Percentiles rank a stretch among this genome's conserved stretches.
These are phyloP conservation scores for Fusarium bactridioides DNA, from an alignment of 2,329 filamentous ascomycete species.

Conservation along the genomic window DNA sequence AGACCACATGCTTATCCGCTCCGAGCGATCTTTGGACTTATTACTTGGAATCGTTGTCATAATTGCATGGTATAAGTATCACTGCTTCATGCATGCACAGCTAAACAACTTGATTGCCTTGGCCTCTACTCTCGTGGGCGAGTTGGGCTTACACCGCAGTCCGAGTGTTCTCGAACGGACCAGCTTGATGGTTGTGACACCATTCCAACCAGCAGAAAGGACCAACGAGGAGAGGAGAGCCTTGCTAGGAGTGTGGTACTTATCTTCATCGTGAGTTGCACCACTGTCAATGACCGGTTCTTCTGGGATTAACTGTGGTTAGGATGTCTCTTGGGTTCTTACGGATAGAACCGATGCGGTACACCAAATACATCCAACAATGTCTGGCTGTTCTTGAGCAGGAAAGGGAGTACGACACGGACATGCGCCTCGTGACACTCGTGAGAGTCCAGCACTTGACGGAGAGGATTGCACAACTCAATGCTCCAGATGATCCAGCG, in stretches of 20 bases:
- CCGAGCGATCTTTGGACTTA: constrained; percentile 59
- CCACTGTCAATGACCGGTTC: fast-evolving
- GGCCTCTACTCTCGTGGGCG: constrained; percentile 56
- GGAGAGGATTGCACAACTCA: constrained; percentile 57
- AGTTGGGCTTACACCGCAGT: constrained; percentile 55
- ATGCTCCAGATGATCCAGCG: constrained; percentile 45
- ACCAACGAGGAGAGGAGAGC: constrained; percentile 62
- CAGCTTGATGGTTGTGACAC: constrained; percentile 52
- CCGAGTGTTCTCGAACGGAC: constrained; percentile 53
- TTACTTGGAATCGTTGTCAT: constrained; percentile 59
- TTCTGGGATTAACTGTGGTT: constrained; percentile 1
- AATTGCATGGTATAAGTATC: constrained; percentile 61
- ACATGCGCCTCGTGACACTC: constrained; percentile 55
- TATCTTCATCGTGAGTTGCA: constrained; percentile 58
- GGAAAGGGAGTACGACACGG: constrained; percentile 55
- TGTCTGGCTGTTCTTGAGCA: constrained; percentile 57
- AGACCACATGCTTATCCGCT: constrained; percentile 58
- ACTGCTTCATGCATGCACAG: constrained; percentile 62
- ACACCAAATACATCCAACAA: constrained; percentile 60
- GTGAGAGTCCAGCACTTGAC: constrained; percentile 59
- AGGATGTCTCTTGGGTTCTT: constrained; percentile 54
- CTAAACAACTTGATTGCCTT: constrained; percentile 60
- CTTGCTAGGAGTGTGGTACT: constrained; percentile 62
- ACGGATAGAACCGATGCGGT: constrained; percentile 58
- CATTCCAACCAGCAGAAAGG: constrained; percentile 48